phyloP scores from a whole-genome alignment of 805 yeast genomes.

The Kodamaea hsintzibuensis region DNA sequence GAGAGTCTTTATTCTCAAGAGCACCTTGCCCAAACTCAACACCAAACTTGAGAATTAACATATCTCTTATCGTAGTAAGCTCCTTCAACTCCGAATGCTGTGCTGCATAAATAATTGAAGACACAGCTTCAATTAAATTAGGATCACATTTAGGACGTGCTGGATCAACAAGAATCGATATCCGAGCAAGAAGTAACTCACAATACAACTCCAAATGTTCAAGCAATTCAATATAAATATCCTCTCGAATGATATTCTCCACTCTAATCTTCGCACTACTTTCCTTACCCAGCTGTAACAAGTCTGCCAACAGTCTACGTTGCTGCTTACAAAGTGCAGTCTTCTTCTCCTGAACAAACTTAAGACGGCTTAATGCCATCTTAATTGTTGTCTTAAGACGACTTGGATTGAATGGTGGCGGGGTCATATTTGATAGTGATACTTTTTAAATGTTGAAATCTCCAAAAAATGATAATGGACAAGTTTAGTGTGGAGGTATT shows the following conservation, averaged over 20 bases:
- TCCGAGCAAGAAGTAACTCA: slow-evolving; percentile 75
- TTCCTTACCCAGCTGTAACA: slow-evolving; percentile 69
- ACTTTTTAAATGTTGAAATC: slow-evolving; percentile 11
- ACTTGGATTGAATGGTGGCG: slow-evolving; percentile 32
- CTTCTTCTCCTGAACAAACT: slow-evolving; percentile 73
- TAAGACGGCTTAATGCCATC: slow-evolving; percentile 70
- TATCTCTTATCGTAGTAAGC: slow-evolving; percentile 57
- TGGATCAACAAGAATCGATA: slow-evolving; percentile 55
- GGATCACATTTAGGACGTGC: slow-evolving; percentile 47
- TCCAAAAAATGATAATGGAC: not conserved
- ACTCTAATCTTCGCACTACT: slow-evolving; percentile 81
- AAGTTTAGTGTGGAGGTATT: not conserved
- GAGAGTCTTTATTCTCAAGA: slow-evolving; percentile 45
- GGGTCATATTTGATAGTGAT: slow-evolving; percentile 11
- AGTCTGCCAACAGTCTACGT: slow-evolving; percentile 68
- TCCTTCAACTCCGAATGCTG: slow-evolving; percentile 79
- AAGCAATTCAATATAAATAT: slow-evolving; percentile 72
- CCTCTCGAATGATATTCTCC: slow-evolving; percentile 82
- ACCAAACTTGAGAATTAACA: slow-evolving; percentile 64
- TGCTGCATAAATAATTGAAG: slow-evolving; percentile 66
- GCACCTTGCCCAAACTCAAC: slow-evolving; percentile 62
- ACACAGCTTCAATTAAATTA: slow-evolving; percentile 74
- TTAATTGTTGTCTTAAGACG: slow-evolving; percentile 48
- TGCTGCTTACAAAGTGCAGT: slow-evolving; percentile 74
- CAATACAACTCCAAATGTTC: slow-evolving; percentile 82